These are phyloP conservation scores for Collybia sordida DNA, from an alignment of 768 basidiomycete species.

Conservation along the genomic window DNA sequence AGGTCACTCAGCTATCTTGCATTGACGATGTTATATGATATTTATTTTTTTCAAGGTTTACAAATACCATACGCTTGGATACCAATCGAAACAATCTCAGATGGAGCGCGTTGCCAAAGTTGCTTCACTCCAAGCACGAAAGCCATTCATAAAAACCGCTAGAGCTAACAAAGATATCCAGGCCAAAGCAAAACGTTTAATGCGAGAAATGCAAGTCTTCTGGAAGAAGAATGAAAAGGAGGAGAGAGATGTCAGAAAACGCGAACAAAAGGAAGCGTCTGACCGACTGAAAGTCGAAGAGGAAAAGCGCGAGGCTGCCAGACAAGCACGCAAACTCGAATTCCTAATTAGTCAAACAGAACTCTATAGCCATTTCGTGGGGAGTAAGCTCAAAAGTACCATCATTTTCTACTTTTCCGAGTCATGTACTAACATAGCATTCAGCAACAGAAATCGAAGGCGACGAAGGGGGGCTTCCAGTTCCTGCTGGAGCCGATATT, in stretches of 20 bases:
- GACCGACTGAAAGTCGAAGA: conserved; percentile 88
- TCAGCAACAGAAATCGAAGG: conserved; percentile 80
- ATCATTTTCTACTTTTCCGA: conserved; percentile 1
- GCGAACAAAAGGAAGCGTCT: conserved; percentile 91
- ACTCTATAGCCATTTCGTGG: conserved; percentile 98
- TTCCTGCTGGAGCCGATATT: conserved; percentile 59
- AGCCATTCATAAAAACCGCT: conserved; percentile 69
- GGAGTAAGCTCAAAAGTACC: conserved; percentile 91
- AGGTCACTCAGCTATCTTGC: conserved; percentile 40
- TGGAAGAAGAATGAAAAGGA: conserved; percentile 99
- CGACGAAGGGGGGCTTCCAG: conserved; percentile 35
- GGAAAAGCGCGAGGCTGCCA: conserved; percentile 89
- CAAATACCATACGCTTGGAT: conserved; percentile 69
- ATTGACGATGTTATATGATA: neutral
- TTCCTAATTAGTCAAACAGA: conserved; percentile 99
- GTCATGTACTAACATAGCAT: conserved; percentile 11
- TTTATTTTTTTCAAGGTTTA: conserved; percentile 57
- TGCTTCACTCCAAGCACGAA: conserved; percentile 75
- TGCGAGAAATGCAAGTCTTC: conserved; percentile 95
- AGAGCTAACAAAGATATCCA: conserved; percentile 83
- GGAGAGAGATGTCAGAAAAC: conserved; percentile 88
- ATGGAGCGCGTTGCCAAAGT: conserved; percentile 75
- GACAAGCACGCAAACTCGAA: conserved; percentile 95
- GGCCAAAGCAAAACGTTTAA: conserved; percentile 81
- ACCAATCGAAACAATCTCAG: conserved; percentile 65